Base-by-base conservation (phyloP, 495 filamentous ascomycete species). In the Amphirosellinia nigrospora region DNA sequence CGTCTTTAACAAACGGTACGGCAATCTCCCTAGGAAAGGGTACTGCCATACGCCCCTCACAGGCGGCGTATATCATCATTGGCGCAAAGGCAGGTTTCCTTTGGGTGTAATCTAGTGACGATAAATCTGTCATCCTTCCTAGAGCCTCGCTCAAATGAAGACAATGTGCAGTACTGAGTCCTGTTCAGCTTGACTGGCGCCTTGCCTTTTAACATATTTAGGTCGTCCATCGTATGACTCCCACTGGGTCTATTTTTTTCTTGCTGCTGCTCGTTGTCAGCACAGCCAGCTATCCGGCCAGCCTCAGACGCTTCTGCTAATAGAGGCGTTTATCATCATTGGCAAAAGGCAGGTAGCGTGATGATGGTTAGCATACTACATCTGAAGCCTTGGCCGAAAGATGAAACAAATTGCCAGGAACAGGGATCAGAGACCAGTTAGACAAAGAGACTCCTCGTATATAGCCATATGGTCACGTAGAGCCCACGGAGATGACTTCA, bases 1-100 rank as follows among this genome's bases (percentile, higher is more conserved):
- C 19, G 55, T 58, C 55, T 58, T n/a, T n/a, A n/a, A n/a, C 55
- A 32, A 58, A 58, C 55, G 55, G 55, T 58, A 36, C 55, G 55
- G 55, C 55, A 58, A 58, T 58, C 55, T 58, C 55, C 55, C 55
- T 16, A 58, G 38, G 55, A 58, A 58, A 58, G 55, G 55, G 55
- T 58, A 11, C 55, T 58, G 55, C 55, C 55, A 36, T 58, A 58
- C 55, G 30, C 30, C 38, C 55, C 55, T 58, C 55, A 58, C 55
- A 58, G 55, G 38, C 55, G 26, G 30, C 55, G 55, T 58, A 58
- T 58, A 58, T 58, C 55, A 38, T 58, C 55, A 34, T 58, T 58
- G 55, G 55, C 55, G 7, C n/a, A 58, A 55, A 55, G 10, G 45
- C 45, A 48, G 45, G 45, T 23, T 48, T 48, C 45, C n/a, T n/a